These are phyloP conservation scores for Tylopilus balloui DNA, from an alignment of 768 basidiomycete species.

Conservation along the genomic window DNA sequence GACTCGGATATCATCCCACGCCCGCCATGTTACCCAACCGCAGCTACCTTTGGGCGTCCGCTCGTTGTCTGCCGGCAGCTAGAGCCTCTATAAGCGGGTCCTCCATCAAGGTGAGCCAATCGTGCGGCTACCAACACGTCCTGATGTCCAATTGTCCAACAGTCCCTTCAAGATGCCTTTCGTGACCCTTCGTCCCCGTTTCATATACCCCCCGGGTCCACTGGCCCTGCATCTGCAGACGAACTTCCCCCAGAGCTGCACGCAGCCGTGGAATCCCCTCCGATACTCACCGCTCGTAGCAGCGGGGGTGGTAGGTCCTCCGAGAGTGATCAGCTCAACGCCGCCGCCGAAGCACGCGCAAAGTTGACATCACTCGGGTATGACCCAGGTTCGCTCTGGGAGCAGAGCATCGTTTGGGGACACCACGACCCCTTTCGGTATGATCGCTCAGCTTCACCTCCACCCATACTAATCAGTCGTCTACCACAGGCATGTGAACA, in stretches of 20 bases:
- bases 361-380: constrained; percentile 47
- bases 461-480: neutral
- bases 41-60: neutral
- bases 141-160: neutral
- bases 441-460: neutral
- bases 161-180: constrained; percentile 63
- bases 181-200: constrained; percentile 63
- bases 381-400: constrained; percentile 68
- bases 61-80: constrained; percentile 1
- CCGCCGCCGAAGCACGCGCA: constrained; percentile 37
- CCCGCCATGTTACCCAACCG: neutral
- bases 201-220: constrained; percentile 53
- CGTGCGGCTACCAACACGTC: neutral
- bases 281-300: neutral
- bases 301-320: neutral
- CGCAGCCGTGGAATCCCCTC: neutral
- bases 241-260: constrained; percentile 25
- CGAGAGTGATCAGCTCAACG: constrained; percentile 2
- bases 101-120: constrained; percentile 24
- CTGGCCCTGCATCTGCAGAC: constrained; percentile 58
- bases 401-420: constrained; percentile 75
- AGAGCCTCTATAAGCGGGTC: constrained; percentile 20
- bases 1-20: neutral
- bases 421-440: constrained; percentile 77
- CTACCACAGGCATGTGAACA: constrained; percentile 69